Base-by-base conservation (phyloP, 192 early-diverging fungal species). In the Chytriomyces sp. region DNA sequence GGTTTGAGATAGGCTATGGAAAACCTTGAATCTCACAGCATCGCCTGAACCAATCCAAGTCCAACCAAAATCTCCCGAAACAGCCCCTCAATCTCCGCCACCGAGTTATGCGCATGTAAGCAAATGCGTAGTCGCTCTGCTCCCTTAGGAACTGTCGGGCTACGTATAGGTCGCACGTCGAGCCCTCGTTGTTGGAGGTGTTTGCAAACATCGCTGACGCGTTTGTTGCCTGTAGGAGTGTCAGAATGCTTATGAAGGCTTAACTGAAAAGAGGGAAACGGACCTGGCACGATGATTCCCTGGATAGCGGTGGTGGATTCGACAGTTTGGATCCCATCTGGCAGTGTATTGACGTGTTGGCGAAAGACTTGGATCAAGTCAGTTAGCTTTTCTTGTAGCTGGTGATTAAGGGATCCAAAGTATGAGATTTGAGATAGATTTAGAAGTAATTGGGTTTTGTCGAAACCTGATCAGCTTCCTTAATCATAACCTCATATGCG, bases 91-190 rank as follows among this genome's bases (percentile, higher is more conserved):
- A 94, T 82, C 64, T 94, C 84, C 1, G 81, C 78, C 2, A 64
- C 25, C 0, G 91, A 90, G 67, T 94, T 94, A 59, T 93, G 82
- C 10, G 83, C 83, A 79, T 94, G 93, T 17, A 94, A 59, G 74
- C 93, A 94, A n/a, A 94, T 90, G 3, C 93, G 81, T n/a, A 94
- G 81, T 4, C 93, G 84, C 65, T 94, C 93, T 34, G 82, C 80
- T 0, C 93, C 93, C 44, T 80, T 82, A 1, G 92, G 89, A 0
- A 94, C 93, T 6, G 92, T 93, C 4, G 93, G 93, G 4, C 87
- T 91, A 2, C 89, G 77, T 44, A 94, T 93, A 0, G 93, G 89
- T 25, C 90, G 85, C 12, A 93, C 91, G 76, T 88, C 92, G 30
- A 89, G 86, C 0, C 89, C 80, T 4, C 44, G 32, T 10, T 78